Evolutionary conservation across 2,329 filamentous ascomycete species (phyloP).

Genomic region (Botrytis fragariae): DNA sequence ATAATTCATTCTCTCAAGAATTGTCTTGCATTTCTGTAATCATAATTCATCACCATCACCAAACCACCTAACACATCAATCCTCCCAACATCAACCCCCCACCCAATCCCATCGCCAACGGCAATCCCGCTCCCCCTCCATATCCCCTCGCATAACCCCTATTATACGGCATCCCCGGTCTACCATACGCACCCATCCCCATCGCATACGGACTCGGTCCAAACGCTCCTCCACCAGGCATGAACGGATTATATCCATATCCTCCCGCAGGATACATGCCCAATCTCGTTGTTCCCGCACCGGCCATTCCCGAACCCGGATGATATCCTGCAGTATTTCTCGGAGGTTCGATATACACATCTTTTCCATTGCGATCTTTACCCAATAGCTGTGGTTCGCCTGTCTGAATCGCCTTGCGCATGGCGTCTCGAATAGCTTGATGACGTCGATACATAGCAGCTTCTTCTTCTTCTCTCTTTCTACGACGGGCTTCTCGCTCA

Average conservation of each 20-base stretch:
- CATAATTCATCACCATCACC: not conserved
- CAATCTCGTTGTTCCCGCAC: slow-evolving; percentile 24
- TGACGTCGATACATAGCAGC: slow-evolving; percentile 48
- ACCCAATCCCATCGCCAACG: slow-evolving; percentile 45
- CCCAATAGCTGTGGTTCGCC: slow-evolving; percentile 56
- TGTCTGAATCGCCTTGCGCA: slow-evolving; percentile 51
- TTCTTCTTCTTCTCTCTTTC: slow-evolving; percentile 49
- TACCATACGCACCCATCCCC: slow-evolving; percentile 44
- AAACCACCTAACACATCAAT: slow-evolving; percentile 35
- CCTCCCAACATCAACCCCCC: slow-evolving; percentile 48
- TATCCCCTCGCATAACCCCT: slow-evolving; percentile 45
- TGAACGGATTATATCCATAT: slow-evolving; percentile 48
- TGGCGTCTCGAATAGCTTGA: slow-evolving; percentile 48
- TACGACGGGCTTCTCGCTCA: slow-evolving; percentile 49
- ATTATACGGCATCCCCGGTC: slow-evolving; percentile 49
- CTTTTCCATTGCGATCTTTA: slow-evolving; percentile 51
- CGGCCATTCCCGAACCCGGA: slow-evolving; percentile 22
- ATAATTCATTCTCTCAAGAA: not conserved
- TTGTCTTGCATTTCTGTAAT: not conserved
- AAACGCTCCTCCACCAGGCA: slow-evolving; percentile 33
- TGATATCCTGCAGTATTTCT: not conserved
- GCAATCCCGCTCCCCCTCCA: slow-evolving; percentile 47
- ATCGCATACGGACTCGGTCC: slow-evolving; percentile 41
- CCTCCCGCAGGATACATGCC: slow-evolving; percentile 29
- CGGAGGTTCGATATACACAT: slow-evolving; percentile 59